These are phyloP conservation scores for Cucurbita argyrosperma DNA, from an alignment of 306 rosid species.

Conservation along the genomic window DNA sequence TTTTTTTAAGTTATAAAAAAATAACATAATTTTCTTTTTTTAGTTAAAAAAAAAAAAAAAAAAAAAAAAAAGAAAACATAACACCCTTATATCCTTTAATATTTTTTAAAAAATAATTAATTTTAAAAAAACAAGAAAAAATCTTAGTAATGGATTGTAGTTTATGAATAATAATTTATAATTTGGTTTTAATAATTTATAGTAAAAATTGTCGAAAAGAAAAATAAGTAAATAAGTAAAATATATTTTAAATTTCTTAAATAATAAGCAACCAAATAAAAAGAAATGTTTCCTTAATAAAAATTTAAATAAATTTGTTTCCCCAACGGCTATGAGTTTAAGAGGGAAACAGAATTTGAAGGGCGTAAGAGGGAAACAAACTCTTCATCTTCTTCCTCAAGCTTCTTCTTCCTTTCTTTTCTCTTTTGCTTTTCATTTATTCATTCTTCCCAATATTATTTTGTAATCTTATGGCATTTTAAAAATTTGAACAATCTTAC, in stretches of 20 bases:
- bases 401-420: neutral
- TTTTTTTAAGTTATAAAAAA: no score
- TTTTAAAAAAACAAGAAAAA: neutral
- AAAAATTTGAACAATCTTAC: no score
- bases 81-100: neutral
- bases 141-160: neutral
- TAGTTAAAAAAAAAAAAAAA: no score
- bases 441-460: neutral
- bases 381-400: neutral
- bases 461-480: no score
- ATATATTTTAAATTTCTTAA: no score
- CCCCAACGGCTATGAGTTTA: neutral
- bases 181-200: no score
- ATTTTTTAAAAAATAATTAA: neutral
- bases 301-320: neutral
- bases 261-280: no score
- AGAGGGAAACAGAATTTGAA: neutral
- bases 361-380: neutral
- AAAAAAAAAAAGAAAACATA: neutral
- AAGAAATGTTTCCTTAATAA: no score
- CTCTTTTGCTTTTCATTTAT: no score
- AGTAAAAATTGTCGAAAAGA: no score
- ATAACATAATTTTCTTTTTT: no score
- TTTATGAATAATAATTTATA: neutral
- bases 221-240: no score